Conservation (phyloP, 805 yeast species). For the Cyberlindnera nakhonratchasimensis region DNA sequence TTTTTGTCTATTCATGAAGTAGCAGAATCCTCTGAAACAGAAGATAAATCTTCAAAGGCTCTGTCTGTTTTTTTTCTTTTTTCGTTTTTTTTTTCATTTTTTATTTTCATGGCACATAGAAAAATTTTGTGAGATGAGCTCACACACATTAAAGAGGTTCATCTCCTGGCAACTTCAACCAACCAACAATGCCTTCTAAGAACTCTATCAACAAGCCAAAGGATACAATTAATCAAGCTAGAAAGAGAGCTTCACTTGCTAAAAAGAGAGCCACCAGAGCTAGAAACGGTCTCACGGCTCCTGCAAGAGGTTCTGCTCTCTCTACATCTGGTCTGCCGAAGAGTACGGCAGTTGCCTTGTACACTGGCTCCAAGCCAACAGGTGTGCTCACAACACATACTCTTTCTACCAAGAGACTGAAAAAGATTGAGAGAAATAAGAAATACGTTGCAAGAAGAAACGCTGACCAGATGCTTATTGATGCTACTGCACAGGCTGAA, state of each 20-base stretch:
- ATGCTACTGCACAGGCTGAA: constrained; percentile 46
- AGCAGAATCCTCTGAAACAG: too few species aligned
- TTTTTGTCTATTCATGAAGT: too few species aligned
- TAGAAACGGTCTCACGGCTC: constrained; percentile 36
- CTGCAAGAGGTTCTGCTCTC: constrained; percentile 44
- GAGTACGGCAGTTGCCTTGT: constrained; percentile 41
- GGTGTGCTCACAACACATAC: constrained; percentile 49
- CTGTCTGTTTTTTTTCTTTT: neutral
- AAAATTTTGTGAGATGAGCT: constrained; percentile 15
- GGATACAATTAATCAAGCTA: constrained; percentile 47
- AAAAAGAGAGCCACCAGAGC: constrained; percentile 55
- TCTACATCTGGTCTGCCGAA: constrained; percentile 39
- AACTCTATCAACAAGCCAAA: constrained; percentile 82
- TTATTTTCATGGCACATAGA: constrained; percentile 8
- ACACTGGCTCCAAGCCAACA: constrained; percentile 30
- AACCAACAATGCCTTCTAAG: constrained; percentile 66
- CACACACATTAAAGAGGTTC: too few species aligned
- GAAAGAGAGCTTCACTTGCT: constrained; percentile 48
- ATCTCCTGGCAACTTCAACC: too few species aligned
- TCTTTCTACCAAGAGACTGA: constrained; percentile 71
- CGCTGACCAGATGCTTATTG: constrained; percentile 41
- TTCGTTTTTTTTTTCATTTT: constrained; percentile 2
- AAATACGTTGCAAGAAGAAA: constrained; percentile 63
- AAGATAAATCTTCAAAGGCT: too few species aligned
- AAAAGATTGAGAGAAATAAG: constrained; percentile 76